These are phyloP conservation scores for Dothideomycetidae sp. DNA, from an alignment of 2,329 filamentous ascomycete species.

Conservation along the genomic window DNA sequence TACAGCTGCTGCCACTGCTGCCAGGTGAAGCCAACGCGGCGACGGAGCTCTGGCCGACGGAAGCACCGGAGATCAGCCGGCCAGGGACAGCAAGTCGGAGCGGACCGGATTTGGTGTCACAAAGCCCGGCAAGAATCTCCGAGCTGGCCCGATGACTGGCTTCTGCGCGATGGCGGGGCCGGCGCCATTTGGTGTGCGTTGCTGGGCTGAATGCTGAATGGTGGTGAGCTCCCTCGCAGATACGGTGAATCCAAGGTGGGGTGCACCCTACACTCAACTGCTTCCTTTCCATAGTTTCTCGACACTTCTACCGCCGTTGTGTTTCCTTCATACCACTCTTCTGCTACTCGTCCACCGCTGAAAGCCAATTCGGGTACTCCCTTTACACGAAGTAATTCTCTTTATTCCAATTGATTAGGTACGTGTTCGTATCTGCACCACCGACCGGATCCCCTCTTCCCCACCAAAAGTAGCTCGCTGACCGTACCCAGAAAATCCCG, in stretches of 20 bases:
- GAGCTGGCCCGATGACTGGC: not conserved
- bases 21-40: not conserved
- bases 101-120: not conserved
- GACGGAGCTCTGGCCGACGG: not conserved
- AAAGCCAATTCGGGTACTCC: not conserved
- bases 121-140: not conserved
- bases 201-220: too few relatives aligned
- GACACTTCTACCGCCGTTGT: not conserved
- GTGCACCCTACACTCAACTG: not conserved
- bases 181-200: not conserved
- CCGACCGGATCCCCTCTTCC: too few relatives aligned
- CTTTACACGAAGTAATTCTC: not conserved
- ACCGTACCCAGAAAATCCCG: not conserved
- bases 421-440: not conserved
- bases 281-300: not conserved
- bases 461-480: not conserved
- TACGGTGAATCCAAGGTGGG: too few relatives aligned
- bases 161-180: not conserved
- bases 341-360: not conserved
- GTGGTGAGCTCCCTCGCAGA: too few relatives aligned
- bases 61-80: not conserved
- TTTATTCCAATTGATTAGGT: not conserved
- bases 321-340: not conserved
- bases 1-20: slow-evolving; percentile 13
- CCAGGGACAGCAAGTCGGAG: not conserved